phyloP scores from a whole-genome alignment of 2,329 filamentous ascomycete genomes.

The Mycosphaerelloides madeirae region DNA sequence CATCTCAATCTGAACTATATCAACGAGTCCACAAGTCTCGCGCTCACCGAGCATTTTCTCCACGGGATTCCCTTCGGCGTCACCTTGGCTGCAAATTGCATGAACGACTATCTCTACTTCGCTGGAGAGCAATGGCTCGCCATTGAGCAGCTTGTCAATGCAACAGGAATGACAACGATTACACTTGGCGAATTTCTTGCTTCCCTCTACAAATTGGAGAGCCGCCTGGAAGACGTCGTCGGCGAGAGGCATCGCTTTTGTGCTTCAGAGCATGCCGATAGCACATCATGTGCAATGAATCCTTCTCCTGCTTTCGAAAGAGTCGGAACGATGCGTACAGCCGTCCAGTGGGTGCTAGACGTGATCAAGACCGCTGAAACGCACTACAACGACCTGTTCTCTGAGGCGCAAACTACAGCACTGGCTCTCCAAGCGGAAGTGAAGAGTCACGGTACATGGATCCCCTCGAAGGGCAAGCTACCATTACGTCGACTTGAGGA shows the following conservation, averaged over 20 bases:
- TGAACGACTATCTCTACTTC: slow-evolving; percentile 7
- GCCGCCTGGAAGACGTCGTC: slow-evolving; percentile 1
- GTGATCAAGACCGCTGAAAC: slow-evolving; percentile 3
- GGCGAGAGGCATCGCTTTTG: background rate
- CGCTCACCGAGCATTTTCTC: background rate
- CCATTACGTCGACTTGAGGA: background rate
- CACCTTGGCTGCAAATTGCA: slow-evolving; percentile 2
- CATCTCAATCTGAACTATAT: background rate
- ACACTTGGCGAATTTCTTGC: background rate
- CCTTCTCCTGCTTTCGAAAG: background rate
- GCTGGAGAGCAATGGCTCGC: background rate
- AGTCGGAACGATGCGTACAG: background rate
- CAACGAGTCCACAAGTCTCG: background rate
- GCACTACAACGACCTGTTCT: slow-evolving; percentile 7
- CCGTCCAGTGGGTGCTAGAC: slow-evolving; percentile 4
- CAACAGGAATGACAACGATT: slow-evolving; percentile 1
- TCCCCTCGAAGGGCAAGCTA: background rate
- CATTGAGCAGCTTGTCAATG: slow-evolving; percentile 3
- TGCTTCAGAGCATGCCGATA: background rate
- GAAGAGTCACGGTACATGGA: slow-evolving; percentile 1
- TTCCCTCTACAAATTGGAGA: slow-evolving; percentile 4
- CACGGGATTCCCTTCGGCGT: slow-evolving; percentile 3
- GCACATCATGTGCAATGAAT: background rate
- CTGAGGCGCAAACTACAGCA: background rate
- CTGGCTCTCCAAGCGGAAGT: slow-evolving; percentile 2